Percentiles rank a stretch among this genome's conserved stretches.
phyloP scores from a whole-genome alignment of 768 basidiomycete genomes.

The Auricularia auricula-judae region DNA sequence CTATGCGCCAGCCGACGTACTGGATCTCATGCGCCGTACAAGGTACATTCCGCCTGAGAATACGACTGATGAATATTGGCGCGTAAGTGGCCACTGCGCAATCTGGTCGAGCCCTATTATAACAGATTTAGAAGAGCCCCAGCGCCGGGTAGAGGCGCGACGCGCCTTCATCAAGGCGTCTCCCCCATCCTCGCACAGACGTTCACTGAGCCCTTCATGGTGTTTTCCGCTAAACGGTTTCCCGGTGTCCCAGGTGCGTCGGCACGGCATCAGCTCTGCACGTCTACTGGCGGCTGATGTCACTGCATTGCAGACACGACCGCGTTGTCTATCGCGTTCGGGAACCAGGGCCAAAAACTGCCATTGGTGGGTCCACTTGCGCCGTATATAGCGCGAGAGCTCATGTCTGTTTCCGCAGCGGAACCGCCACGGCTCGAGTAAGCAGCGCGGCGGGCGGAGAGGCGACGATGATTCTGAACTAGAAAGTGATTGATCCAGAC shows the following conservation, averaged over 20 bases:
- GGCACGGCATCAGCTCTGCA: neutral
- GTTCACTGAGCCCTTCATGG: conserved; percentile 74
- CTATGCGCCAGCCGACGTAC: neutral
- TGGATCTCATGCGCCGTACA: too few relatives aligned
- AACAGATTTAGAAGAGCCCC: conserved; percentile 37
- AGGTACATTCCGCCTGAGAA: conserved; percentile 78
- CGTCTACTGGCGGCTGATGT: neutral
- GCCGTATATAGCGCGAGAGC: conserved; percentile 10
- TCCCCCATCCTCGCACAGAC: conserved; percentile 77
- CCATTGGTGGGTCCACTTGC: conserved; percentile 51
- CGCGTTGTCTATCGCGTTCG: conserved; percentile 77
- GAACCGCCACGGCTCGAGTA: conserved; percentile 68
- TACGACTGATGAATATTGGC: conserved; percentile 84
- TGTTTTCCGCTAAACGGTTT: conserved; percentile 89
- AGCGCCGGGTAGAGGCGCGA: conserved; percentile 59
- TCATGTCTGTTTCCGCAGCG: conserved; percentile 35
- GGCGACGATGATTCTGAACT: conserved; percentile 46
- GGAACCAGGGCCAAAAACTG: conserved; percentile 83
- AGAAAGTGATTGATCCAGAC: neutral
- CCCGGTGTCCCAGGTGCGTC: conserved; percentile 77
- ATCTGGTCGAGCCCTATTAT: conserved; percentile 4
- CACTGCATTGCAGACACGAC: conserved; percentile 57
- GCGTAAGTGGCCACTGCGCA: conserved; percentile 48
- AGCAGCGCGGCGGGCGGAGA: conserved; percentile 45
- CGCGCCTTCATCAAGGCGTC: conserved; percentile 50